A percentile compares a stretch with the other conserved stretches of the same genome.
Evolutionary conservation across 2,329 filamentous ascomycete species (phyloP).

Genomic region (Ophiostoma sp.): DNA sequence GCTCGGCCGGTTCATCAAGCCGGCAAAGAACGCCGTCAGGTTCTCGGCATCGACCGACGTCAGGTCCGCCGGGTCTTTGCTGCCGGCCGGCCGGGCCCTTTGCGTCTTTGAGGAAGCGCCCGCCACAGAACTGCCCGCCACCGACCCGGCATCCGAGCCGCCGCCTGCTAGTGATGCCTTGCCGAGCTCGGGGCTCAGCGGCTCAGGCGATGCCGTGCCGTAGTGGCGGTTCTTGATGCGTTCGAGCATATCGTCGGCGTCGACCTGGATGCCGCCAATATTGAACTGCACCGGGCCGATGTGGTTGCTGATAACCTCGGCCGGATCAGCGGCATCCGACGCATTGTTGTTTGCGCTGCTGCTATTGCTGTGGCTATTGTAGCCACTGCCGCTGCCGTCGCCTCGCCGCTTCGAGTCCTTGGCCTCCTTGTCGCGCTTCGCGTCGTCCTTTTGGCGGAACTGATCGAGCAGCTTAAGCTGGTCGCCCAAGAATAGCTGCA

Average conservation of each 20-base stretch:
- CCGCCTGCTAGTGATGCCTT: conserved; percentile 32
- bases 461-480: conserved; percentile 72
- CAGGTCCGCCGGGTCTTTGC: conserved; percentile 17
- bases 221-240: conserved; percentile 66
- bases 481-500: conserved; percentile 68
- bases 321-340: conserved; percentile 27
- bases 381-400: conserved; percentile 23
- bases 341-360: neutral
- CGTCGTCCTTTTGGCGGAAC: conserved; percentile 45
- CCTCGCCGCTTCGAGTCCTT: conserved; percentile 34
- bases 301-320: conserved; percentile 59
- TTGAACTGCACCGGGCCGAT: conserved; percentile 97
- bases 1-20: conserved; percentile 49
- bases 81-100: neutral
- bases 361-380: neutral
- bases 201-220: conserved; percentile 40
- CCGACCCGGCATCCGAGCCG: conserved; percentile 4
- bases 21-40: conserved; percentile 55
- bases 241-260: conserved; percentile 88
- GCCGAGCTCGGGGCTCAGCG: conserved; percentile 33
- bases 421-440: conserved; percentile 35
- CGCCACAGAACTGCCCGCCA: neutral
- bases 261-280: conserved; percentile 93
- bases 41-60: conserved; percentile 50
- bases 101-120: neutral